Evolutionary conservation across 2,329 filamentous ascomycete genomes (phyloP).

Genomic region (Dactylellina haptotyla): DNA sequence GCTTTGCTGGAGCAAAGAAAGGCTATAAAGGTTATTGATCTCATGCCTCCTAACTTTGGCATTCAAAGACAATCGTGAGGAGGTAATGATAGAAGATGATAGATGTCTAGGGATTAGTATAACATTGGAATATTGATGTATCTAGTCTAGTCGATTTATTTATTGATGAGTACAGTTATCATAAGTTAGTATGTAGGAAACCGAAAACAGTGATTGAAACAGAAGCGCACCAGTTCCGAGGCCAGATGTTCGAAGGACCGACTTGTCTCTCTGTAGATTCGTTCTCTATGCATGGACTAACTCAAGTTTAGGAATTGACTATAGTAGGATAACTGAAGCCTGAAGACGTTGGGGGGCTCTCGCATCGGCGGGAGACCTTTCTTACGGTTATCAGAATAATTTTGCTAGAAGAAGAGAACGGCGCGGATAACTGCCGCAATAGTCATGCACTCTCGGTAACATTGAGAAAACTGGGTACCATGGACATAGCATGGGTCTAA

Average conservation of each 20-base stretch:
- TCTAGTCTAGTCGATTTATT: not conserved
- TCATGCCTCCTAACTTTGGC: constrained; percentile 27
- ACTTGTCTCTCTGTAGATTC: constrained; percentile 19
- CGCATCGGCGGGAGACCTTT: not conserved
- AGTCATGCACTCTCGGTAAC: not conserved
- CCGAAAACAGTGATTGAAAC: not conserved
- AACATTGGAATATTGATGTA: not conserved
- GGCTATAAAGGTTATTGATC: constrained; percentile 26
- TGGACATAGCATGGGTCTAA: not conserved
- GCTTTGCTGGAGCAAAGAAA: constrained; percentile 36
- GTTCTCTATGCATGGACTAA: constrained; percentile 4
- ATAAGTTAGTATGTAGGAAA: not conserved
- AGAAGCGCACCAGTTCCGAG: constrained; percentile 4
- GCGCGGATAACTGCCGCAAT: not conserved
- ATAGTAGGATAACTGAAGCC: not conserved
- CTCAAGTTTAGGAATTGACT: not conserved
- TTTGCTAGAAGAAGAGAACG: not conserved
- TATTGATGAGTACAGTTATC: not conserved
- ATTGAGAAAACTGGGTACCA: not conserved
- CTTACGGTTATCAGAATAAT: not conserved
- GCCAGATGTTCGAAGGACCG: constrained; percentile 2
- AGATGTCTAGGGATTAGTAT: not conserved
- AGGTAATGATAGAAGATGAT: constrained; percentile 6
- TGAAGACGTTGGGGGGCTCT: not conserved
- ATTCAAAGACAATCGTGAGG: constrained; percentile 21